A percentile compares a stretch with the other conserved stretches of the same genome.
These are phyloP conservation scores for Gracilaria domingensis DNA, from an alignment of 23 red algal species.

Conservation along the genomic window DNA sequence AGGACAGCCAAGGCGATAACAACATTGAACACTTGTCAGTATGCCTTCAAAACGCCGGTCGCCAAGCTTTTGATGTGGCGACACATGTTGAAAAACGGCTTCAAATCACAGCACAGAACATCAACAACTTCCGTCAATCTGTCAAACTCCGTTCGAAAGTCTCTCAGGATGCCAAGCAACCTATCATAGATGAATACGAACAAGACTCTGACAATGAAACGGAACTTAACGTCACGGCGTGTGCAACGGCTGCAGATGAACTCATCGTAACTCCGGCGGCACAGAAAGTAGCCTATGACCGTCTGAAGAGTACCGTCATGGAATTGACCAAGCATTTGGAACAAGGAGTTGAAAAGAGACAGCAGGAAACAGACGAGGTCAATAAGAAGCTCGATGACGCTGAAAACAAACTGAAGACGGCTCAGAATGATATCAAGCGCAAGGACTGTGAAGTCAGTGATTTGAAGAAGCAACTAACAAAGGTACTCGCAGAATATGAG, in stretches of 20 bases:
- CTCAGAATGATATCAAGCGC: slow-evolving; percentile 15
- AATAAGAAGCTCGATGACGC: neutral
- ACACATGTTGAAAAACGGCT: slow-evolving; percentile 46
- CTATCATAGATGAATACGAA: slow-evolving; percentile 45
- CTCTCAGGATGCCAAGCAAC: neutral
- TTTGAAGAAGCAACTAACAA: slow-evolving; percentile 54
- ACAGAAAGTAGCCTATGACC: slow-evolving; percentile 52
- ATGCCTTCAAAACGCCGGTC: slow-evolving; percentile 47
- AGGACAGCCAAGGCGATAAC: neutral
- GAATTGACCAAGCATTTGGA: slow-evolving; percentile 57
- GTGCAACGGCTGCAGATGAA: slow-evolving; percentile 37
- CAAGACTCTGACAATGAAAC: slow-evolving; percentile 33
- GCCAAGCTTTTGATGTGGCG: slow-evolving; percentile 32
- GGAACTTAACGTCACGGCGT: neutral
- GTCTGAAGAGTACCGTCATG: slow-evolving; percentile 39
- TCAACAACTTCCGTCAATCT: slow-evolving; percentile 40
- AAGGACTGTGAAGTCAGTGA: slow-evolving; percentile 30
- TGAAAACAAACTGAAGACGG: slow-evolving; percentile 9
- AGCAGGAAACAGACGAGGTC: neutral
- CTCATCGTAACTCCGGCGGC: slow-evolving; percentile 38
- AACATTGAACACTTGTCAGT: slow-evolving; percentile 51
- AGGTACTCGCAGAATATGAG: slow-evolving; percentile 67
- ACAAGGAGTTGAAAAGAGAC: neutral
- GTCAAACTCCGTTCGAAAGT: neutral
- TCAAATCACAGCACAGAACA: slow-evolving; percentile 16